Evolutionary conservation across 1,284 basidiomycete genomes (phyloP), one percentile per base, ranked within the genome.

Genomic region (Fistulinella staudtii): DNA sequence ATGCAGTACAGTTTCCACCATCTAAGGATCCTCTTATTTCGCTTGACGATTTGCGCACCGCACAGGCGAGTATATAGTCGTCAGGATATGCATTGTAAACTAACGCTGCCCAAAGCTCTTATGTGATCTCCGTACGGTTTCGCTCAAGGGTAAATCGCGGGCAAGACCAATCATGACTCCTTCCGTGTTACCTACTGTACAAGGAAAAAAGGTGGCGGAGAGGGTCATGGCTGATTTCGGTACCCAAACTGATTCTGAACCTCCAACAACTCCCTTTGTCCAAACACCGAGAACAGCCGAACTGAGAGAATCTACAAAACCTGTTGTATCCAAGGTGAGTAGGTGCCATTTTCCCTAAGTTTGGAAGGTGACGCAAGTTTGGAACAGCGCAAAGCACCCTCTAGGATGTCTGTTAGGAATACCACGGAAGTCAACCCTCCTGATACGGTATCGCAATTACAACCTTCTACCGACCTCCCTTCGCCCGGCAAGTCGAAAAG

Each of bases 1-100:
- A 79, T n/a, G 64, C 64, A 33, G 51, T 46, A 10, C 40, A 43
- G 22, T 42, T 57, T 8, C 53, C 46, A 22, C 42, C 53, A 3
- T 55, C 48, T 4, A 48, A 43, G 38, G 60, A 53, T 18, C 48
- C 56, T 10, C 43, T 60, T 39, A 53, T 66, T 42, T 61, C 64
- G 3, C 42, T 59, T n/a, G 72, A 75, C 37, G 71, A 73, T 41
- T 53, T 75, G 36, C 61, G 55, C 30, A 62, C 64, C 2, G 71
- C 73, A 34, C 62, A 73, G 56, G 71, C 53, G 53, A 52, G 59
- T 15, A 11, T 31, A 39, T 15, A n/a, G 24, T 42, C 24, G 14
- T 41, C 21, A 14, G 15, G 8, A 14, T 11, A 41, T 35, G n/a
- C 38, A n/a, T 21, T 15, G 10, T 37, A 18, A 18, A 36, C 50